Evolutionary conservation across 176 grass and related monocot species (phyloP).

Genomic region (Zizania latifolia): DNA sequence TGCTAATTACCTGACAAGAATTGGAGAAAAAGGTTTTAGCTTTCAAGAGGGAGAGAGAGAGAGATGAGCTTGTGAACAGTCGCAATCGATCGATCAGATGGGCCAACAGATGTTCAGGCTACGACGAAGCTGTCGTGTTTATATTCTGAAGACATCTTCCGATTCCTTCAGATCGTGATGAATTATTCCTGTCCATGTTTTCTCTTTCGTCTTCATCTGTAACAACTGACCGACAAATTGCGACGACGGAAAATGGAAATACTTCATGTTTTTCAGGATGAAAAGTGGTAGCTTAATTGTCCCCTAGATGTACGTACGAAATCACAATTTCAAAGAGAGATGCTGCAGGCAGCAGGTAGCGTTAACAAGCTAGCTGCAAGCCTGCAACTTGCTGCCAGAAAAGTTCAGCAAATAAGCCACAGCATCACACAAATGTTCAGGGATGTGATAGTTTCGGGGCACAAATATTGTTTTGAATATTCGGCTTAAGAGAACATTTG

Average conservation of each 20-base stretch:
- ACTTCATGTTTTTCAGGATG: background rate
- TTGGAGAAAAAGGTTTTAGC: background rate
- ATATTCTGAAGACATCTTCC: background rate
- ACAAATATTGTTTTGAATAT: too few relatives aligned
- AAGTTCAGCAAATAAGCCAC: background rate
- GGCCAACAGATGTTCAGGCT: background rate
- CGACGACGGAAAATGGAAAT: too few relatives aligned
- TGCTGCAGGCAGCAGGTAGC: background rate
- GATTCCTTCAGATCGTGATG: background rate
- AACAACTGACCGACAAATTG: too few relatives aligned
- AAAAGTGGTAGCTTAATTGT: background rate
- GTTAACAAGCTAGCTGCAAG: background rate
- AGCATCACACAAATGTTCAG: background rate
- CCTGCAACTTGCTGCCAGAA: background rate
- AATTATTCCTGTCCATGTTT: background rate
- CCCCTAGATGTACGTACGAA: background rate
- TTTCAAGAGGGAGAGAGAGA: background rate
- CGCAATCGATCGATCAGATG: background rate
- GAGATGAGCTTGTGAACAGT: too few relatives aligned
- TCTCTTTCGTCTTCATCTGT: too few relatives aligned
- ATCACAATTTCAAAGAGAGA: background rate
- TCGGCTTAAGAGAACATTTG: too few relatives aligned
- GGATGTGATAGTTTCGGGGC: background rate
- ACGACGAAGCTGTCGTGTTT: background rate
- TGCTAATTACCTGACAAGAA: background rate